Percentiles rank a stretch among this genome's conserved stretches.
Evolutionary conservation across 208 protist genomes (phyloP).

Genomic region (Leishmania tarentolae): DNA sequence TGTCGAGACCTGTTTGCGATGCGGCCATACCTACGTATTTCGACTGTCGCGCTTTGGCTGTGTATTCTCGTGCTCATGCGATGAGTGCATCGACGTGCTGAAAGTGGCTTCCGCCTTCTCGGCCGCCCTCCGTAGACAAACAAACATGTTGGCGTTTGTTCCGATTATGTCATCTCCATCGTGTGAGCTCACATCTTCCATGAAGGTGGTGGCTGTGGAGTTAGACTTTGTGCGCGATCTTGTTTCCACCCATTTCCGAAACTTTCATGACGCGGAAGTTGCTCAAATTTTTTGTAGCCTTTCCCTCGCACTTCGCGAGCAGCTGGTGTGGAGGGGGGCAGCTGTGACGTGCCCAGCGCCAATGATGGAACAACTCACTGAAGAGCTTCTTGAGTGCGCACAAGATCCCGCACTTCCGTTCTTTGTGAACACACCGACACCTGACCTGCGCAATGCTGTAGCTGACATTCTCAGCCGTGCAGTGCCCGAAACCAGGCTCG

Average conservation of each 20-base stretch:
- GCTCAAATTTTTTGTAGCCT: constrained; percentile 13
- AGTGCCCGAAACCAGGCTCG: background rate
- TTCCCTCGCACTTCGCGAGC: constrained; percentile 30
- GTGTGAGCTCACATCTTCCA: constrained; percentile 31
- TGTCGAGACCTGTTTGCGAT: constrained; percentile 41
- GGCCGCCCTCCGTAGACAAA: constrained; percentile 15
- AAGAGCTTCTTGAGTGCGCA: constrained; percentile 32
- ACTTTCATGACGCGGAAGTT: constrained; percentile 22
- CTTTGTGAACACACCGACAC: constrained; percentile 26
- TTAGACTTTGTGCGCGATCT: constrained; percentile 34
- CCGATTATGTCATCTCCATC: constrained; percentile 44
- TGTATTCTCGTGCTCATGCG: constrained; percentile 62
- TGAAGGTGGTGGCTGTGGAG: constrained; percentile 53
- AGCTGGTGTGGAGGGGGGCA: background rate
- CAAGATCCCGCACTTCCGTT: constrained; percentile 22
- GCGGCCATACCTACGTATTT: constrained; percentile 43
- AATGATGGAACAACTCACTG: constrained; percentile 27
- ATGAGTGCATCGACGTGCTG: constrained; percentile 43
- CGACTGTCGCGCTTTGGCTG: constrained; percentile 71
- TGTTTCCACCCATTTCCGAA: constrained; percentile 26
- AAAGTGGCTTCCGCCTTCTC: constrained; percentile 46
- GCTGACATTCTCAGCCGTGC: background rate
- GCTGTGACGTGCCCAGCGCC: constrained; percentile 19
- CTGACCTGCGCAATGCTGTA: constrained; percentile 7
- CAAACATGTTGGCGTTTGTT: constrained; percentile 26